Base-by-base conservation (phyloP, 2,329 filamentous ascomycete genomes). In the Neopestalotiopsis sp. region DNA sequence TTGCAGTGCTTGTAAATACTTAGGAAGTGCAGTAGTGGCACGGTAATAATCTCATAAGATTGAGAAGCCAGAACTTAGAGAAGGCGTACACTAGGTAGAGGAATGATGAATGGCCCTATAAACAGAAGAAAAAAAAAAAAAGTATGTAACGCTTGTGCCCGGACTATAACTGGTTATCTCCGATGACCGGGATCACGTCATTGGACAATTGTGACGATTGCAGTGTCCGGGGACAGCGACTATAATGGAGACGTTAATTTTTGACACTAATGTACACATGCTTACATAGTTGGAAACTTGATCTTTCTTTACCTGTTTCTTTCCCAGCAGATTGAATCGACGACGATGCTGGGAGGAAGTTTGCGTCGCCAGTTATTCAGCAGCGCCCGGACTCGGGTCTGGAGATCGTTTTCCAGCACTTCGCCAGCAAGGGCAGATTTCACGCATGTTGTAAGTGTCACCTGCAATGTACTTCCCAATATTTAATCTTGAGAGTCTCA, bases 401-500 rank as follows among this genome's bases (percentile, higher is more conserved):
- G 56, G 34, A 71, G 74, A 59, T 65, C 68, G 4, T 80, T 80
- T 68, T 76, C 74, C n/a, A 73, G 72, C 52, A 76, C 78, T 38
- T 69, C 77, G 34, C 63, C 75, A 2, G 71, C 61, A 7, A 71
- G 68, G 57, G 75, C 76, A 6, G 78, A 81, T 71, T 81, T 81
- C 62, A 79, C 76, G 20, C 78, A 81, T 73, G 78, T 79, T 62
- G 79, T 81, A 71, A 74, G 78, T 77, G 34, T 10, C 34, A 7
- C 10, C 10, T 38, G 34, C 34, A 6, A 7, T 38, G 34, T 38
- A 38, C 10, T 10, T 10, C 6, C 6, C 34, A 38, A 38, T 24
- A 24, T 24, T 24, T 24, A 24, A 38, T 38, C 9, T 24, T 17
- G 49, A 56, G 49, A 13, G 49, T 38, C 34, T 38, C 34, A 38